These are phyloP conservation scores for Tuber indicum DNA, from an alignment of 495 filamentous ascomycete genomes.

Conservation along the genomic window DNA sequence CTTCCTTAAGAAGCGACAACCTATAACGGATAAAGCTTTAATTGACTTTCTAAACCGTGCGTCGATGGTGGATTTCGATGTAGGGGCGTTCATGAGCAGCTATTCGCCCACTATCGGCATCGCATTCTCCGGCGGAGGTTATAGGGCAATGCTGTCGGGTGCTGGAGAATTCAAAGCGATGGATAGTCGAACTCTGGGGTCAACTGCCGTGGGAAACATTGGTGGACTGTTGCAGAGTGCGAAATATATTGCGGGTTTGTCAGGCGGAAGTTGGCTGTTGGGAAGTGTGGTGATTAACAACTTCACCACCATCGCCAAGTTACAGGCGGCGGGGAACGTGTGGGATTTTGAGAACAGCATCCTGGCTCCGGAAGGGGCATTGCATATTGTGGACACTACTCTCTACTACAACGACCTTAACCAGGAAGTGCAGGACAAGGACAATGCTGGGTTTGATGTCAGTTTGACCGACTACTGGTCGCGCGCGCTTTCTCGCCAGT, in stretches of 20 bases:
- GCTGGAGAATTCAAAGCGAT: conserved; percentile 83
- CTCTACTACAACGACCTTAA: conserved; percentile 63
- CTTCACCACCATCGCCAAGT: conserved; percentile 63
- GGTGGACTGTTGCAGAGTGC: conserved; percentile 78
- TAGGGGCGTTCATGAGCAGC: conserved; percentile 58
- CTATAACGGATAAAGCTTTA: conserved; percentile 60
- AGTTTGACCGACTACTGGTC: conserved; percentile 86
- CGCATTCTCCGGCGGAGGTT: conserved; percentile 65
- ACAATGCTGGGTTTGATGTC: conserved; percentile 62
- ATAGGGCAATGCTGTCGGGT: conserved; percentile 79
- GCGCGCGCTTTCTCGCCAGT: conserved; percentile 72
- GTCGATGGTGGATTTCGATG: conserved; percentile 72
- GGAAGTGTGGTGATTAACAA: conserved; percentile 85
- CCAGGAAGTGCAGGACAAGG: conserved; percentile 59
- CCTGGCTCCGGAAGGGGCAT: conserved; percentile 55
- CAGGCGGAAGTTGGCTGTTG: conserved; percentile 82
- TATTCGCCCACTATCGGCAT: conserved; percentile 60
- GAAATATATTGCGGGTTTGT: conserved; percentile 79
- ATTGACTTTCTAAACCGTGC: conserved; percentile 63
- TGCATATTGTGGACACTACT: conserved; percentile 40
- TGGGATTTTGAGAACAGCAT: conserved; percentile 81
- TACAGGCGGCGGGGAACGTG: conserved; percentile 54
- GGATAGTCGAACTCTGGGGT: conserved; percentile 64
- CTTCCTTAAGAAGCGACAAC: conserved; percentile 46
- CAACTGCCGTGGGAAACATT: conserved; percentile 61